Conservation (phyloP, 129 eudicot genomes). For the Rutidosis leptorrhynchoides region DNA sequence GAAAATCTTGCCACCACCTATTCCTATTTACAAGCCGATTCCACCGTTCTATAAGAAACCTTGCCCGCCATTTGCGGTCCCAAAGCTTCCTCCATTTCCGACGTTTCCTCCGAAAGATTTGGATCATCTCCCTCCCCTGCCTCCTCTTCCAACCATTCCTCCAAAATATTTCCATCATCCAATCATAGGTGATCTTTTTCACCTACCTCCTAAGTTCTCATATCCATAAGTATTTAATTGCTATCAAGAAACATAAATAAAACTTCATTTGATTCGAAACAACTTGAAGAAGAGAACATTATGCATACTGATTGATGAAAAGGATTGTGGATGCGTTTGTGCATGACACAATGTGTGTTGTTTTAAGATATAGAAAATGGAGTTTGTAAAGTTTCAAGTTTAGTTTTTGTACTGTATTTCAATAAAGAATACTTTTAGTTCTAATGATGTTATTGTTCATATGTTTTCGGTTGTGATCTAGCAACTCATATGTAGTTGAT, state of each 20-base stretch:
- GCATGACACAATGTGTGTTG: not conserved
- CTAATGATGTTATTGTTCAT: not conserved
- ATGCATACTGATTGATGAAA: constrained; percentile 9
- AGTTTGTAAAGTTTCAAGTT: constrained; percentile 26
- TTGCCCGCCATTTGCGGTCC: constrained; percentile 37
- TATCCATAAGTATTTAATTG: constrained; percentile 26
- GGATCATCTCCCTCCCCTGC: constrained; percentile 27
- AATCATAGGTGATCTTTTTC: constrained; percentile 32
- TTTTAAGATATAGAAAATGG: not conserved
- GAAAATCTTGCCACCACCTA: constrained; percentile 13
- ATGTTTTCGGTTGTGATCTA: not conserved
- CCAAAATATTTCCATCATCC: constrained; percentile 41
- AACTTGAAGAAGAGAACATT: constrained; percentile 11
- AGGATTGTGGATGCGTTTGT: not conserved
- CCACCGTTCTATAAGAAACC: constrained; percentile 44
- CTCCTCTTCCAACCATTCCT: constrained; percentile 30
- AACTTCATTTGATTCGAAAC: constrained; percentile 24
- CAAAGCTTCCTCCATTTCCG: constrained; percentile 36
- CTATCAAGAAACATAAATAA: constrained; percentile 13
- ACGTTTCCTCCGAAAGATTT: constrained; percentile 34
- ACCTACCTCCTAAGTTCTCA: constrained; percentile 38
- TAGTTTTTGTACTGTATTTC: constrained; percentile 8
- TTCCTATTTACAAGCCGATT: constrained; percentile 25
- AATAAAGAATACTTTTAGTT: constrained; percentile 13
- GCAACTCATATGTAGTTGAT: not conserved